A percentile compares a stretch with the other conserved stretches of the same genome.
Conservation (phyloP, 2,329 filamentous ascomycete species). For the Trichoderma oligosporum region DNA sequence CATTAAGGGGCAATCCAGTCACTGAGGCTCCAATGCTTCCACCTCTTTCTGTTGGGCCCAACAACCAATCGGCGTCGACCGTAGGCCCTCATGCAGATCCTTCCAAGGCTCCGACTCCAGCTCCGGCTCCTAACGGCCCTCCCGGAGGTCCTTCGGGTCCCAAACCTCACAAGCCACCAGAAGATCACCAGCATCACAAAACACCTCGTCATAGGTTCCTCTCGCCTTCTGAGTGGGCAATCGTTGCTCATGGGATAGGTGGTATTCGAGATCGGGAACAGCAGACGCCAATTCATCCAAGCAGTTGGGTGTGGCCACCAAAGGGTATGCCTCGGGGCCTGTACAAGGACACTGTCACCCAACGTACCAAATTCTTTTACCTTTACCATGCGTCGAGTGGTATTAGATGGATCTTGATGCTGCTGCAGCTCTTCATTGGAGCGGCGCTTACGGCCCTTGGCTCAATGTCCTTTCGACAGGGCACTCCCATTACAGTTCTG, state of each 20-base stretch:
- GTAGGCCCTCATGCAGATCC: neutral
- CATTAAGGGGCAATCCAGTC: neutral
- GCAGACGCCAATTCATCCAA: slow-evolving; percentile 41
- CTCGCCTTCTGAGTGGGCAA: slow-evolving; percentile 42
- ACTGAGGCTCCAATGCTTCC: slow-evolving; percentile 18
- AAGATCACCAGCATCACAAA: slow-evolving; percentile 21
- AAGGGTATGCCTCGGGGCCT: slow-evolving; percentile 47
- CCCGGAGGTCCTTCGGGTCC: neutral
- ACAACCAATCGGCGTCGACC: neutral
- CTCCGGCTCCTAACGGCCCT: neutral
- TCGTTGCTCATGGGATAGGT: slow-evolving; percentile 46
- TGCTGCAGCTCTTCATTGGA: slow-evolving; percentile 47
- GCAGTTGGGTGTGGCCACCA: slow-evolving; percentile 43
- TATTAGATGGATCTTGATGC: slow-evolving; percentile 45
- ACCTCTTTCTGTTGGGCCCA: slow-evolving; percentile 9
- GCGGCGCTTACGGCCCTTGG: slow-evolving; percentile 50
- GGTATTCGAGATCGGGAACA: slow-evolving; percentile 45
- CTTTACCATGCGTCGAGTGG: slow-evolving; percentile 43
- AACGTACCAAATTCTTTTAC: slow-evolving; percentile 44
- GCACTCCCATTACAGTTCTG: slow-evolving; percentile 46
- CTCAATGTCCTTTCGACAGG: slow-evolving; percentile 36
- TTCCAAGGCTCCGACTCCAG: neutral
- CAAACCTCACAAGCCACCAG: slow-evolving; percentile 17
- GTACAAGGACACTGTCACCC: slow-evolving; percentile 45
- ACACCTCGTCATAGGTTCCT: slow-evolving; percentile 39